Evolutionary conservation across 352 stramenopile species (phyloP), one percentile per base, ranked within the genome.

Genomic region (Globisporangium uncinulatum): DNA sequence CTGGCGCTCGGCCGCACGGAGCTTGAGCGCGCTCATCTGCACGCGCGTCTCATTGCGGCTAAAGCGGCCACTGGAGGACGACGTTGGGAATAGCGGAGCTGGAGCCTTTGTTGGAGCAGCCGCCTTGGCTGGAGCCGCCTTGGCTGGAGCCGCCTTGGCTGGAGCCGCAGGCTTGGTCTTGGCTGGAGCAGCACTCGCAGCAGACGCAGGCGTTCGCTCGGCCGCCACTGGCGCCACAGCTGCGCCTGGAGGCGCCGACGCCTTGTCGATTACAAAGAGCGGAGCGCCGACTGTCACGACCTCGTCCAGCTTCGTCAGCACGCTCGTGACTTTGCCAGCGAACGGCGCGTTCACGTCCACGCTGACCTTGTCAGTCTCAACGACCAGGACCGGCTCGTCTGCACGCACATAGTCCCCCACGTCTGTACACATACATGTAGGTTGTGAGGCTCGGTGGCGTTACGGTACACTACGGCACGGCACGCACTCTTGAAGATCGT

Each of bases 351-450:
- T 91, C 29, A 98, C 88, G 51, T 97, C 89, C 37, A 98, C 84
- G 66, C 85, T 97, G 32, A 96, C 96, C 79, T 99, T 99, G 74
- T 99, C 97, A 0, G 97, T 99, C 79, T 99, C 97, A 0, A 99
- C 81, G 51, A 98, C 89, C 21, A 98, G 75, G 4, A 99, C 90
- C 14, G 98, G 86, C 59, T 99, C 97, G 65, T 99, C 97, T 3
- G 84, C 81, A n/a, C 89, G 79, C 15, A 99, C 93, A 58, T 93
- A 98, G 73, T 99, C 96, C 21, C 97, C 97, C 29, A 96, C 71
- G n/a, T 88, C 83, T 93, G 50, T 50, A 56, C 15, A 15, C n/a
- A 41, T 9, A 62, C 39, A 32, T 49, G 8, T 42, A 61, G 19
- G n/a, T n/a, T n/a, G n/a, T n/a, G n/a, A n/a, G n/a, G n/a, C n/a